A percentile compares a stretch with the other conserved stretches of the same genome.
Conservation (phyloP, 2,329 filamentous ascomycete species). For the Malbranchea zuffiana region DNA sequence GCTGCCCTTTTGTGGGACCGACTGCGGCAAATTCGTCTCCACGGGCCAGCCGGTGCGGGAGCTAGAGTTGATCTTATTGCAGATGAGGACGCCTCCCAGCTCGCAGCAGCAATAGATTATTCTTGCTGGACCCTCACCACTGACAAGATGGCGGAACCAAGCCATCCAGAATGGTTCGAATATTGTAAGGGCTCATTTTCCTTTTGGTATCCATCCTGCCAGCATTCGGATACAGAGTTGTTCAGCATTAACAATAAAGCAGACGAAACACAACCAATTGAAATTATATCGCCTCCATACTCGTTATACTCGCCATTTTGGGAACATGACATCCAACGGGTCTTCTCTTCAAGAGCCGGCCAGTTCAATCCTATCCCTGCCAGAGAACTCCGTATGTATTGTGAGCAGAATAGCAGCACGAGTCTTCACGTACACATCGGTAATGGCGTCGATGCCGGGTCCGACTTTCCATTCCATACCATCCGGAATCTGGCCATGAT, state of each 20-base stretch:
- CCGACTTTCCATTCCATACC: slow-evolving; percentile 13
- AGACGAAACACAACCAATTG: slow-evolving; percentile 14
- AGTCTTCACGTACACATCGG: slow-evolving; percentile 15
- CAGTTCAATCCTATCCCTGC: slow-evolving; percentile 11
- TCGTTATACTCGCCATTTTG: slow-evolving; percentile 6
- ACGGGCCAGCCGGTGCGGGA: slow-evolving; percentile 8
- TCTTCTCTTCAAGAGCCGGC: slow-evolving; percentile 11
- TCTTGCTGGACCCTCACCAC: slow-evolving; percentile 12
- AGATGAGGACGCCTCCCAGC: background rate
- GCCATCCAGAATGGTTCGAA: slow-evolving; percentile 11
- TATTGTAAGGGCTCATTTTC: slow-evolving; percentile 10
- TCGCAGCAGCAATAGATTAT: slow-evolving; percentile 5
- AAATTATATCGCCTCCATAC: slow-evolving; percentile 15
- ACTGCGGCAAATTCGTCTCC: slow-evolving; percentile 8
- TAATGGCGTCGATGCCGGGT: slow-evolving; percentile 8
- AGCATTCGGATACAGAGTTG: background rate
- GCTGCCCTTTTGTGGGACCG: slow-evolving; percentile 9
- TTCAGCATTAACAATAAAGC: background rate
- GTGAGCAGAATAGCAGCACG: slow-evolving; percentile 12
- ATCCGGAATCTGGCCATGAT: slow-evolving; percentile 17
- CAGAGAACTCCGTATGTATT: slow-evolving; percentile 10
- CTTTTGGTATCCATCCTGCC: background rate
- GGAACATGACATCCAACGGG: slow-evolving; percentile 13
- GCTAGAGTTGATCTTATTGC: slow-evolving; percentile 7
- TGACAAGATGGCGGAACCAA: slow-evolving; percentile 7